Conservation (phyloP, 495 filamentous ascomycete genomes). For the Daldinia decipiens region DNA sequence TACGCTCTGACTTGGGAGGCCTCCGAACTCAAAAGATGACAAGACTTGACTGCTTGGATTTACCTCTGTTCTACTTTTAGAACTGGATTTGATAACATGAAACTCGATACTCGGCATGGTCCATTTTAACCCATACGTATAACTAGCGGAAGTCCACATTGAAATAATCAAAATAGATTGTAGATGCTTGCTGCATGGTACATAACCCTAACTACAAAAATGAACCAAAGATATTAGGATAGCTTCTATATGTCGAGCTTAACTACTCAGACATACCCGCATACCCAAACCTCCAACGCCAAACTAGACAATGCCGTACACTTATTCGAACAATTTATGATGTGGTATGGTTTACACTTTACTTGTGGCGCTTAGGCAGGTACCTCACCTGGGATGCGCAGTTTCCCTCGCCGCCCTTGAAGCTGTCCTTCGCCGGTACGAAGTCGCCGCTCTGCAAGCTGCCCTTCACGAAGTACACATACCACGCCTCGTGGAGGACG, state of each 20-base stretch:
- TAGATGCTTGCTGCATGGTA: neutral
- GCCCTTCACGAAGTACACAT: slow-evolving; percentile 83
- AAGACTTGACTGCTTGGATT: too few species aligned
- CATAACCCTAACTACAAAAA: neutral
- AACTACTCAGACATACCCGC: neutral
- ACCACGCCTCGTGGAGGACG: slow-evolving; percentile 82
- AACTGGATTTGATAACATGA: too few species aligned
- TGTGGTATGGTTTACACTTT: neutral
- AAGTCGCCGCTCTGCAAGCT: slow-evolving; percentile 80
- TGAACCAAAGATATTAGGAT: neutral
- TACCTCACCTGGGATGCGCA: slow-evolving; percentile 52
- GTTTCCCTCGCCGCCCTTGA: slow-evolving; percentile 51
- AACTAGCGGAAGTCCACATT: too few species aligned
- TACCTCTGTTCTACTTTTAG: too few species aligned
- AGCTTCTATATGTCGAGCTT: neutral
- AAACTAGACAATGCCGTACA: slow-evolving; percentile 6
- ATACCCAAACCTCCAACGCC: slow-evolving; percentile 24
- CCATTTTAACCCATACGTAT: too few species aligned
- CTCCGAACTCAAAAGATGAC: neutral
- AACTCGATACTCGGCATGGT: too few species aligned
- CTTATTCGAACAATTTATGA: slow-evolving; percentile 11
- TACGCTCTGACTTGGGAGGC: neutral
- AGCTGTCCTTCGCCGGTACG: slow-evolving; percentile 60
- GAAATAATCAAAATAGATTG: neutral
- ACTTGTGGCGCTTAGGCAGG: slow-evolving; percentile 51